Base-by-base conservation (phyloP, 495 filamentous ascomycete genomes). In the Aspergillus sparsus region DNA sequence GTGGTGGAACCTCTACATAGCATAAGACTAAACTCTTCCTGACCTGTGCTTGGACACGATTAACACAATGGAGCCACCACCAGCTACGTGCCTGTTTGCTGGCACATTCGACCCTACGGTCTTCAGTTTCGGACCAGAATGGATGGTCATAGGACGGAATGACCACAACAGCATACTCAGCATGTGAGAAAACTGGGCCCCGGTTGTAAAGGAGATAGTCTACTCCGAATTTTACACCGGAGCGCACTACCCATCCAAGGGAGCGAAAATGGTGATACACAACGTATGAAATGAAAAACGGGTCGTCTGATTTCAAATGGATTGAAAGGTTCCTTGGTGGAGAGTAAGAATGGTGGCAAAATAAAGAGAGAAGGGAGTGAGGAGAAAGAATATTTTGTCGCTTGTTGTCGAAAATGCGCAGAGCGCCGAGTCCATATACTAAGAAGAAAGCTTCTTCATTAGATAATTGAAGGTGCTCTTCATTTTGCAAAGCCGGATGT, bases 221-320 rank as follows among this genome's bases (percentile, higher is more conserved):
- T 31, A 90, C 89, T 55, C 87, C 90, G 68, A 99, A 99, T 72
- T 99, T 99, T 65, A 96, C 85, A 42, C 95, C 94, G 27, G 89
- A 85, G 15, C 95, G 89, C 1, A 93, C 86, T n/a, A 97, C 90
- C 94, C 94, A 99, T 49, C 94, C 94, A 0, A 98, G 82, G 7
- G 92, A 95, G 27, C 94, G 90, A 76, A 94, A 99, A 72, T 99
- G 94, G 67, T 99, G 94, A 67, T 97, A 99, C 12, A 89, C 89
- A 34, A 85, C 84, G 68, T 98, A 99, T 36, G 88, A 86, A 21
- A 94, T 68, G 46, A 97, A 77, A 74, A 99, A 98, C 0, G 89
- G 84, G 64, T 95, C 90, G 74, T 96, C 89, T 0, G 87, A 83
- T 55, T 79, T 74, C 27, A 84, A 70, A 49, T 67, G 62, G 6